Evolutionary conservation across 2,329 filamentous ascomycete species (phyloP).

Genomic region (Calycina marina): DNA sequence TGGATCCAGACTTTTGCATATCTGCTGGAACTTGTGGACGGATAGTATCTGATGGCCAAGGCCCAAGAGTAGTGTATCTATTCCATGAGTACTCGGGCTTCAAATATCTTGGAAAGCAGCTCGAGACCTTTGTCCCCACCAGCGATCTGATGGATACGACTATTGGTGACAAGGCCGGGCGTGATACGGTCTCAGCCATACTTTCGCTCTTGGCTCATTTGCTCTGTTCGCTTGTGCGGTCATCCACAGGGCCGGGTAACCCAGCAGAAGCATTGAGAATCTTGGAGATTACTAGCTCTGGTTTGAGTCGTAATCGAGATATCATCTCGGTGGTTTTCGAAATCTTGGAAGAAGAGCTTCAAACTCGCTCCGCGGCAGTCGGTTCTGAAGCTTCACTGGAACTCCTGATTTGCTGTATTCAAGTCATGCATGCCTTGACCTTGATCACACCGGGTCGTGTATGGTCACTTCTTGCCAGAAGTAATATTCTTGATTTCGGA

Average conservation of each 20-base stretch:
- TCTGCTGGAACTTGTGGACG: constrained; percentile 51
- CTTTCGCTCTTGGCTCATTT: constrained; percentile 61
- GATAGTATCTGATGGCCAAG: constrained; percentile 69
- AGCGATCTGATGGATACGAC: constrained; percentile 30
- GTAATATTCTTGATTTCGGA: constrained; percentile 63
- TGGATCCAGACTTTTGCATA: constrained; percentile 40
- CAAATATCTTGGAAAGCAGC: constrained; percentile 61
- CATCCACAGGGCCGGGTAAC: constrained; percentile 24
- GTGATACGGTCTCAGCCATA: constrained; percentile 55
- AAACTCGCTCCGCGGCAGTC: constrained; percentile 28
- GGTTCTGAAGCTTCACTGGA: constrained; percentile 35
- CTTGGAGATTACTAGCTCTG: constrained; percentile 43
- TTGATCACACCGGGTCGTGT: constrained; percentile 64
- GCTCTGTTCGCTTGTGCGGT: constrained; percentile 30
- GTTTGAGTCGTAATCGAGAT: constrained; percentile 44
- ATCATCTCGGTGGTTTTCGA: constrained; percentile 72
- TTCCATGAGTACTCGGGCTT: constrained; percentile 63
- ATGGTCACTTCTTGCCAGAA: constrained; percentile 80
- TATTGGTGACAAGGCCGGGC: constrained; percentile 32
- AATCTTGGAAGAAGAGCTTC: constrained; percentile 59
- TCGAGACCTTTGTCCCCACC: constrained; percentile 51
- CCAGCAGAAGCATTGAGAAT: constrained; percentile 24
- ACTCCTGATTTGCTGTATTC: constrained; percentile 54
- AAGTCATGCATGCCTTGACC: constrained; percentile 64
- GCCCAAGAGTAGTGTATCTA: constrained; percentile 62